These are phyloP conservation scores for Sarocladium brachiariae DNA, from an alignment of 2,329 filamentous ascomycete species.

Conservation along the genomic window DNA sequence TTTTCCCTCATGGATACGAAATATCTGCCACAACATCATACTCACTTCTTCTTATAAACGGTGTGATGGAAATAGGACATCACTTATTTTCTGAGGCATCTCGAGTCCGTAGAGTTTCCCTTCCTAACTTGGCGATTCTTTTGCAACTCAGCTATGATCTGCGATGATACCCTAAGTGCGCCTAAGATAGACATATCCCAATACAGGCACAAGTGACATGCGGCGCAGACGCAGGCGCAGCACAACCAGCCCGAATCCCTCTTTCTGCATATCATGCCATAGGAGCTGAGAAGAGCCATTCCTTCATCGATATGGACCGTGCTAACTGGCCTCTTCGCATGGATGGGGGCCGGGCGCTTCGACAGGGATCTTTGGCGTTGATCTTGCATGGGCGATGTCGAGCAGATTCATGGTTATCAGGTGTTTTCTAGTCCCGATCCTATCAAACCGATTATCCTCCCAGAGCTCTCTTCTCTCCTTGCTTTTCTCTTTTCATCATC, in stretches of 20 bases:
- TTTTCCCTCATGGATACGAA: too few relatives aligned
- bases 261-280: not conserved
- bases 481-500: too few relatives aligned
- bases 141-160: not conserved
- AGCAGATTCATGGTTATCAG: not conserved
- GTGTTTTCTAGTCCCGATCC: not conserved
- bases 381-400: not conserved
- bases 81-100: too few relatives aligned
- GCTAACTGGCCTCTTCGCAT: not conserved
- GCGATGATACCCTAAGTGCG: not conserved
- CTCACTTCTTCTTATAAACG: too few relatives aligned
- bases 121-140: not conserved
- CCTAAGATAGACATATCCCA: not conserved
- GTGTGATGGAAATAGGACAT: too few relatives aligned
- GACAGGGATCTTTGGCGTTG: not conserved
- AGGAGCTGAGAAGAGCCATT: not conserved
- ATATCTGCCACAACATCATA: too few relatives aligned
- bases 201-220: not conserved
- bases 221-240: not conserved
- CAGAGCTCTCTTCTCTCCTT: too few relatives aligned
- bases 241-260: not conserved
- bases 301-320: not conserved
- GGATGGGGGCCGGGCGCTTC: not conserved
- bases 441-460: not conserved
- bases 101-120: not conserved